A percentile compares a stretch with the other conserved stretches of the same genome.
phyloP scores from a whole-genome alignment of 805 yeast species.

The Lachancea lanzarotensis region DNA sequence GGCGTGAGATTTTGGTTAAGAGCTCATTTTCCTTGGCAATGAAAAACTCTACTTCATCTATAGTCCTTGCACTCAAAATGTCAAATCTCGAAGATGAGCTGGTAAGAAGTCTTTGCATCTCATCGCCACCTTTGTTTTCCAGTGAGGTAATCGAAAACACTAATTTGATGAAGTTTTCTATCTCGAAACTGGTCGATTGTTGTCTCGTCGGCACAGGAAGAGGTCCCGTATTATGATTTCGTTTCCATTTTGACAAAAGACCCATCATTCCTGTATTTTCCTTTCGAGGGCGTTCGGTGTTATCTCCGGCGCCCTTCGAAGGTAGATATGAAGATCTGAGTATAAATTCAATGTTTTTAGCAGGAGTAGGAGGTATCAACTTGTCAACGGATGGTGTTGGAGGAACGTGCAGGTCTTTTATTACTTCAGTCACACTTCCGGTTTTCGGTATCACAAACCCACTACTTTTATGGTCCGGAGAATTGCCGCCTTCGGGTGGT shows the following conservation, averaged over 20 bases:
- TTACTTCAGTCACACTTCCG: constrained; percentile 20
- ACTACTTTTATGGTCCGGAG: background rate
- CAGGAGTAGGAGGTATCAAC: constrained; percentile 63
- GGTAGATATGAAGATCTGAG: constrained; percentile 28
- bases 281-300: background rate
- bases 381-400: constrained; percentile 36
- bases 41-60: constrained; percentile 58
- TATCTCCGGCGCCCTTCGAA: constrained; percentile 11
- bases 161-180: constrained; percentile 34
- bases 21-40: constrained; percentile 42
- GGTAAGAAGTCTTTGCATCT: constrained; percentile 11
- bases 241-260: constrained; percentile 28
- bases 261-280: constrained; percentile 21
- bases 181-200: constrained; percentile 19
- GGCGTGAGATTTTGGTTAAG: constrained; percentile 19
- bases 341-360: constrained; percentile 49
- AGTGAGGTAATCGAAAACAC: constrained; percentile 33
- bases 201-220: constrained; percentile 5
- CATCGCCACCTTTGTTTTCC: constrained; percentile 13
- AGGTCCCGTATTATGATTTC: constrained; percentile 16
- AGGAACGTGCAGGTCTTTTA: constrained; percentile 39
- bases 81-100: constrained; percentile 42
- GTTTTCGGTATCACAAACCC: constrained; percentile 14
- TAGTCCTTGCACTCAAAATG: constrained; percentile 60
- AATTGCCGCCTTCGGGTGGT: background rate